Evolutionary conservation across 768 basidiomycete genomes (phyloP).

Genomic region (Melanogaster broomeanus): DNA sequence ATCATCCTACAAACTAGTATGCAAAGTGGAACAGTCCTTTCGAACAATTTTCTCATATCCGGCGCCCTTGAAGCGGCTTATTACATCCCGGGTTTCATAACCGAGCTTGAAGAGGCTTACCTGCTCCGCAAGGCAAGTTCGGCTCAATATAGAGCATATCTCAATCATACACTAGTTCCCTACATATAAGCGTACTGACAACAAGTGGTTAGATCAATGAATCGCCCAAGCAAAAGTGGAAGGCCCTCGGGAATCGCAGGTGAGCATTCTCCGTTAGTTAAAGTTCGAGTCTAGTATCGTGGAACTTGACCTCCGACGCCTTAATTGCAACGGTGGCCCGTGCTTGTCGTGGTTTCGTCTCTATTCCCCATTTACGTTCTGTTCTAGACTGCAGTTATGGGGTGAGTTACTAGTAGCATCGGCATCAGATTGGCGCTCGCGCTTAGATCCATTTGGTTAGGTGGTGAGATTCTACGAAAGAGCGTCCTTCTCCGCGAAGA

Average conservation of each 20-base stretch:
- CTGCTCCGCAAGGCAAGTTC: conserved; percentile 69
- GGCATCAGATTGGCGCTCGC: neutral
- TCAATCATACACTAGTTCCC: neutral
- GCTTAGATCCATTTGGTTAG: conserved; percentile 34
- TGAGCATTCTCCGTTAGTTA: neutral
- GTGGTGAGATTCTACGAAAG: conserved; percentile 73
- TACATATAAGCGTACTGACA: conserved; percentile 13
- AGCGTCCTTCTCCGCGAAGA: conserved; percentile 67
- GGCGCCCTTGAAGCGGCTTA: conserved; percentile 44
- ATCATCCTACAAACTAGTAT: conserved; percentile 1
- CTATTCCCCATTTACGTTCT: conserved; percentile 1
- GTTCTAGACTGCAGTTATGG: conserved; percentile 68
- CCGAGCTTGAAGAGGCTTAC: conserved; percentile 75
- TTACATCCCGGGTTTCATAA: conserved; percentile 80
- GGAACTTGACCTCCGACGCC: neutral
- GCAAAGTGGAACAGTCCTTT: conserved; percentile 9
- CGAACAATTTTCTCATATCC: conserved; percentile 12
- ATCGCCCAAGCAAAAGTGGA: conserved; percentile 83
- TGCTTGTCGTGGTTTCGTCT: conserved; percentile 1
- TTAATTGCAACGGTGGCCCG: neutral
- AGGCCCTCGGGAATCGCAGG: conserved; percentile 41
- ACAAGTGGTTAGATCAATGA: conserved; percentile 61
- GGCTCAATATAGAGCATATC: conserved; percentile 1
- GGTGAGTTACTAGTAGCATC: conserved; percentile 42
- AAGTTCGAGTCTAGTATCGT: neutral